Base-by-base conservation (phyloP, 352 stramenopile species). In the Pythium oligandrum region DNA sequence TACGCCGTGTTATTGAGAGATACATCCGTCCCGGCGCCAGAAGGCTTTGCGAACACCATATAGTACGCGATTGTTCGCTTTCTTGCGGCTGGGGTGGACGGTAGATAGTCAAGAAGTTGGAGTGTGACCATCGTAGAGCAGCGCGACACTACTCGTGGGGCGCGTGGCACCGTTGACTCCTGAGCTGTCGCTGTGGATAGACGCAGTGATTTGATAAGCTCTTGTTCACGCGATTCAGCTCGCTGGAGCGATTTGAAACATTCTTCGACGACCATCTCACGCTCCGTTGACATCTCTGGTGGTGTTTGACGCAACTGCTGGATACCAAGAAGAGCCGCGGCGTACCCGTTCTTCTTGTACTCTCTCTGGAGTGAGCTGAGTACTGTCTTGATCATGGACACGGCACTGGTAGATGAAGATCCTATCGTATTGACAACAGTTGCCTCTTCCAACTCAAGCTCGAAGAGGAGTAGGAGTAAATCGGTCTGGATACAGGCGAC, bases 41-140 rank as follows among this genome's bases (percentile, higher is more conserved):
- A 70, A 0, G 72, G 55, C 46, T 96, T 93, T 1, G 73, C 82
- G 45, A 87, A 94, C 9, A 91, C 61, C 73, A 90, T 90, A 47
- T 93, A 90, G 43, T 86, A 90, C 7, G 62, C 53, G 8, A 91
- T 66, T 1, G 53, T 40, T 12, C 59, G 66, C 36, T 72, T 70
- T 10, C 62, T 59, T 5, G 67, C 53, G 4, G 53, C 59, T 12
- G 64, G 40, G 0, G 56, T 30, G 0, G 64, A 70, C 12, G 75
- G 54, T 11, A 63, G 55, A 44, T 75, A 84, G 34, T 57, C 57
- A 32, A 78, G 7, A 37, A 89, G 59, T 48, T 73, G 48, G 26
- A 93, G 49, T 1, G 64, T 76, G 26, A 93, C 68, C 11, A 75
- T 60, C 4, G 66, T 83, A 33, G 68, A 80, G 4, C 70, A 85